Conservation (phyloP, 2,329 filamentous ascomycete genomes). For the Penicillium decumbens region DNA sequence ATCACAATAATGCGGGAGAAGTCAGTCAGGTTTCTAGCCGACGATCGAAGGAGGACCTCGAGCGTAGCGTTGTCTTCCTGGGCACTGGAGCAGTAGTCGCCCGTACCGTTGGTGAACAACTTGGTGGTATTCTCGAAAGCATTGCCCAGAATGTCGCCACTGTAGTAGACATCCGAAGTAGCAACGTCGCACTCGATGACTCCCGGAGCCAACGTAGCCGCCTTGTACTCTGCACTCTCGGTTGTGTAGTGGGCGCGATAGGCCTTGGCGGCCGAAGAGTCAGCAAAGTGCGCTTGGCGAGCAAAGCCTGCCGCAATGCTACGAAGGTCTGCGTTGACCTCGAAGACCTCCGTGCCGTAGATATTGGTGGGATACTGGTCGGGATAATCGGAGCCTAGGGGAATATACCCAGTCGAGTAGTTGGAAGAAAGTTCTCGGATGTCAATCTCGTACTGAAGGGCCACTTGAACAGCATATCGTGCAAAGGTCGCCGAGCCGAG, state of each 20-base stretch:
- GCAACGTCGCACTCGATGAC: conserved; percentile 63
- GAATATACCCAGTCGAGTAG: conserved; percentile 65
- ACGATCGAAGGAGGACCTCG: conserved; percentile 59
- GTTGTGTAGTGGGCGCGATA: conserved; percentile 54
- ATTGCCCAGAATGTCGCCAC: conserved; percentile 56
- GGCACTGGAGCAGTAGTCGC: conserved; percentile 64
- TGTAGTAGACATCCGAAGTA: conserved; percentile 69
- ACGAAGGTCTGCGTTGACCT: conserved; percentile 58
- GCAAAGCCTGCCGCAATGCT: conserved; percentile 52
- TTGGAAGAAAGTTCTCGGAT: conserved; percentile 61
- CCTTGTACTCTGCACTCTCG: conserved; percentile 33
- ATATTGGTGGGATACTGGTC: conserved; percentile 54
- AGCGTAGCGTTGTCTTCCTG: conserved; percentile 70
- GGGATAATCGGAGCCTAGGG: conserved; percentile 55
- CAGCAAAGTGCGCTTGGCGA: conserved; percentile 49
- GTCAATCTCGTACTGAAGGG: conserved; percentile 71
- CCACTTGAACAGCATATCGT: conserved; percentile 67
- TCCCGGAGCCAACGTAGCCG: conserved; percentile 47
- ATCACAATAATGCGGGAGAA: conserved; percentile 64
- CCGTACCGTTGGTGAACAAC: conserved; percentile 63
- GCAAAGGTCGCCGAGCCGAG: conserved; percentile 64
- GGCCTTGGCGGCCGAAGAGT: conserved; percentile 46
- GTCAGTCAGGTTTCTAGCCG: conserved; percentile 56
- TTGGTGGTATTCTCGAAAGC: conserved; percentile 62
- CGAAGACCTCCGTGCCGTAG: conserved; percentile 68